Base-by-base conservation (phyloP, 2,329 filamentous ascomycete species). In the Colletotrichum coccodes region DNA sequence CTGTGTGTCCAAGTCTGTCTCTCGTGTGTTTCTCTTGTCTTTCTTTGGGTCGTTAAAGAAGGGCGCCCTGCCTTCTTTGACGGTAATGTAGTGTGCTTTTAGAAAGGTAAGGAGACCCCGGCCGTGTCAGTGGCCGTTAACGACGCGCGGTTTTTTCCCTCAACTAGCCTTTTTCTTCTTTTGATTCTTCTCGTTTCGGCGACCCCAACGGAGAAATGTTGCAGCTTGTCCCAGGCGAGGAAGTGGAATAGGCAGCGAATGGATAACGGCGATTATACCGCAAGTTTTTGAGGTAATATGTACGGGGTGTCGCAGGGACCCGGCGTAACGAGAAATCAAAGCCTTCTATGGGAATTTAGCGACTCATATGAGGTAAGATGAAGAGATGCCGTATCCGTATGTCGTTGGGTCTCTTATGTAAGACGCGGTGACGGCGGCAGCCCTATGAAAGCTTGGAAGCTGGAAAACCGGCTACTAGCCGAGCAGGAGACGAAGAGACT, bases 381-480 rank as follows among this genome's bases (percentile, higher is more conserved):
- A 52, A 44, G 7, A 30, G 32, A 28, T 50, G 30, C 46, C 34
- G 23, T 52, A 30, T 46, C 30, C 44, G 44, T 36, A 28, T 38
- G 44, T 40, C 44, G 32, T 49, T 14, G 40, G 18, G 36, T 12
- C 14, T 30, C 49, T 47, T 47, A 46, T 52, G 38, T 46, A 62
- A 62, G 49, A 23, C 49, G 23, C 18, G 23, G 16, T 12, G 26
- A 36, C 44, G 38, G 64, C 58, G 53, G 66, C 58, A 63, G 60
- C 34, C 49, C 60, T 56, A 38, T 14, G 21, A 56, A 50, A 32
- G 14, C 44, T 49, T 42, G n/a, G 47, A 32, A 61, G 32, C 36
- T 52, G 12, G n/a, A 26, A 49, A 44, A 9, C 32, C 23, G 32
- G 44, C 23, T 38, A 50, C 59, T 57, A 61, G 67, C 75, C 70